Evolutionary conservation across 371 early-diverging fungal genomes (phyloP).

Genomic region (Rhizopus sp.): DNA sequence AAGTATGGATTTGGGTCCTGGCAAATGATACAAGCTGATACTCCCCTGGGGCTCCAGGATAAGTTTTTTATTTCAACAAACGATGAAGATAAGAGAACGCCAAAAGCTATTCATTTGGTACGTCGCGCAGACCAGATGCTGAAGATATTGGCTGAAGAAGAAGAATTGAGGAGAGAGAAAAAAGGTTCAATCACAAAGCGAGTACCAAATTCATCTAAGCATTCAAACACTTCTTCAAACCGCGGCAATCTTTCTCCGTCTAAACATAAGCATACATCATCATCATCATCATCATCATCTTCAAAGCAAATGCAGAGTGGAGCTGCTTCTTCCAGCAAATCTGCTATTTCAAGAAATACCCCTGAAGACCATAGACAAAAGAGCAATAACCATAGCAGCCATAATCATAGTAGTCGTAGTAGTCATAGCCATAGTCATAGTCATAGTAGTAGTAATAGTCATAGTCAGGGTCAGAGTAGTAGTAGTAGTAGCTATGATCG

Average conservation of each 20-base stretch:
- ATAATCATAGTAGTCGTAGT: too few relatives aligned
- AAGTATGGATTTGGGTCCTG: conserved; percentile 95
- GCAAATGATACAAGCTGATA: conserved; percentile 83
- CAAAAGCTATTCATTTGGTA: conserved; percentile 82
- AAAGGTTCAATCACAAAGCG: neutral
- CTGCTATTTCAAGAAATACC: too few relatives aligned
- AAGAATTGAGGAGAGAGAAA: conserved; percentile 12
- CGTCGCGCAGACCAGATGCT: conserved; percentile 91
- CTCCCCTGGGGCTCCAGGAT: conserved; percentile 68
- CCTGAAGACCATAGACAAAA: too few relatives aligned
- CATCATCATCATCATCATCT: conserved; percentile 7
- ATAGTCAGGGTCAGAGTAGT: neutral
- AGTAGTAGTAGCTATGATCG: neutral
- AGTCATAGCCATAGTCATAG: too few relatives aligned
- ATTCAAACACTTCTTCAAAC: neutral
- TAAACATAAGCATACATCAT: conserved; percentile 12
- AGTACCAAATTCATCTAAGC: neutral
- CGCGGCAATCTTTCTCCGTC: conserved; percentile 3
- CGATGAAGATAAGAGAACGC: conserved; percentile 60
- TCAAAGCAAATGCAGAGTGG: neutral
- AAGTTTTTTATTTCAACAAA: conserved; percentile 79
- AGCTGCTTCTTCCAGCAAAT: too few relatives aligned
- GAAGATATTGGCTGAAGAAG: conserved; percentile 72
- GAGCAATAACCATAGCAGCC: too few relatives aligned
- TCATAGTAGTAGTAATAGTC: neutral